Conservation (phyloP, 1,284 basidiomycete species). For the Clitocybe nebularis region DNA sequence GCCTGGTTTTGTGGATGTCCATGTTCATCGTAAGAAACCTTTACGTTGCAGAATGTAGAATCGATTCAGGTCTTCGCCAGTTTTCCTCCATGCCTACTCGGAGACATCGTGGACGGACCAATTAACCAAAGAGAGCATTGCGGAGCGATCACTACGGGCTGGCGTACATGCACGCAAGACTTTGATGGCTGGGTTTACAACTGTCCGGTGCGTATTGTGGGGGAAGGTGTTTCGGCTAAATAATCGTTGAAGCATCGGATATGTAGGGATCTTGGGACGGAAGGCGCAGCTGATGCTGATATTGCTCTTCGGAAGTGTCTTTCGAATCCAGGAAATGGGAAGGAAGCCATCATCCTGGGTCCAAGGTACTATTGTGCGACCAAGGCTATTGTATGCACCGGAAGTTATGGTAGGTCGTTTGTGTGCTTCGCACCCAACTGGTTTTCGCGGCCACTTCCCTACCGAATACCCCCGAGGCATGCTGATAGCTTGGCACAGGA, state of each 20-base stretch:
- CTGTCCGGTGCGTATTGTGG: constrained; percentile 46
- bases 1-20: constrained; percentile 64
- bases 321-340: constrained; percentile 31
- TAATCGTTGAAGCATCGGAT: neutral
- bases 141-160: constrained; percentile 54
- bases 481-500: constrained; percentile 30
- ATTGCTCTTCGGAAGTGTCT: constrained; percentile 57
- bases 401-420: constrained; percentile 55
- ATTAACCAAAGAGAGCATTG: constrained; percentile 52
- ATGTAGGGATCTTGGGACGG: constrained; percentile 58
- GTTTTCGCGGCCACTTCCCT: neutral
- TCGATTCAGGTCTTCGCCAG: constrained; percentile 24
- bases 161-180: constrained; percentile 58
- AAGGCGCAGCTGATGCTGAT: constrained; percentile 63
- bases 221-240: too few species aligned
- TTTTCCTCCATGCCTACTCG: constrained; percentile 60
- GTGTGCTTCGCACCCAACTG: too few species aligned
- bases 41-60: constrained; percentile 7
- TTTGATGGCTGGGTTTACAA: constrained; percentile 62
- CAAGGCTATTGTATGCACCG: constrained; percentile 58
- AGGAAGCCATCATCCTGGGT: constrained; percentile 49
- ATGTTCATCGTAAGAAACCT: constrained; percentile 55
- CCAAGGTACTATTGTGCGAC: constrained; percentile 64
- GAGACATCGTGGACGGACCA: constrained; percentile 64
- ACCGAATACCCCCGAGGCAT: too few species aligned